phyloP scores from a whole-genome alignment of 345 rosid species.

The Arabis hirsuta region DNA sequence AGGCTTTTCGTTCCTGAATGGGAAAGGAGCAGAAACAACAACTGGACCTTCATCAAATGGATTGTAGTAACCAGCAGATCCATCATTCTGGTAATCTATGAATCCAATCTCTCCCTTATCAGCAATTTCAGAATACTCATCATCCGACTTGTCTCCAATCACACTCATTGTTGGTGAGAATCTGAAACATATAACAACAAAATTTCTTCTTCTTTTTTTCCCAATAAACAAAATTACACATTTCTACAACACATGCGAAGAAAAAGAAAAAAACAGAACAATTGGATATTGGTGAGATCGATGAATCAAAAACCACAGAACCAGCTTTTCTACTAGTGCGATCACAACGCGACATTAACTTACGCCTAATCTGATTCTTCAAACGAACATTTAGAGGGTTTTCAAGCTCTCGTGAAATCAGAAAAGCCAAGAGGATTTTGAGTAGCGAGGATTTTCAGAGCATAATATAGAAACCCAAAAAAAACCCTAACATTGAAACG shows the following conservation, averaged over 20 bases:
- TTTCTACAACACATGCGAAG: not conserved
- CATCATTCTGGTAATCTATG: slow-evolving; percentile 69
- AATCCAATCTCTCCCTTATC: slow-evolving; percentile 79
- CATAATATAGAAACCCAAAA: not conserved
- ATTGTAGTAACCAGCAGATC: slow-evolving; percentile 53
- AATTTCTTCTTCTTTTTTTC: too few species aligned
- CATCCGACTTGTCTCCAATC: slow-evolving; percentile 58
- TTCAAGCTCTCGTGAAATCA: not conserved
- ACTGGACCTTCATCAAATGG: slow-evolving; percentile 62
- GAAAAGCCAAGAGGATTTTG: not conserved
- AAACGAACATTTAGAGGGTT: not conserved
- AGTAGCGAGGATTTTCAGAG: not conserved
- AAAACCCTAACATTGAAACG: slow-evolving; percentile 39
- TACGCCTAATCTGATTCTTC: slow-evolving; percentile 1
- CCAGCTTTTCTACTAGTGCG: slow-evolving; percentile 3
- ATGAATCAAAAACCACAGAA: slow-evolving; percentile 8
- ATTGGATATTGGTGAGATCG: not conserved
- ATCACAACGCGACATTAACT: not conserved
- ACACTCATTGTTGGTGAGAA: slow-evolving; percentile 51
- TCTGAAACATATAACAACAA: slow-evolving; percentile 15
- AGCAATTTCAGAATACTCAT: slow-evolving; percentile 67
- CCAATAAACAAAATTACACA: not conserved
- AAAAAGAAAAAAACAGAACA: not conserved
- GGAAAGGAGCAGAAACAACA: slow-evolving; percentile 72
- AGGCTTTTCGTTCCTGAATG: slow-evolving; percentile 65